Percentiles rank a stretch among this genome's conserved stretches.
These are phyloP conservation scores for Camellia japonica DNA, from an alignment of 148 eudicot species.

Conservation along the genomic window DNA sequence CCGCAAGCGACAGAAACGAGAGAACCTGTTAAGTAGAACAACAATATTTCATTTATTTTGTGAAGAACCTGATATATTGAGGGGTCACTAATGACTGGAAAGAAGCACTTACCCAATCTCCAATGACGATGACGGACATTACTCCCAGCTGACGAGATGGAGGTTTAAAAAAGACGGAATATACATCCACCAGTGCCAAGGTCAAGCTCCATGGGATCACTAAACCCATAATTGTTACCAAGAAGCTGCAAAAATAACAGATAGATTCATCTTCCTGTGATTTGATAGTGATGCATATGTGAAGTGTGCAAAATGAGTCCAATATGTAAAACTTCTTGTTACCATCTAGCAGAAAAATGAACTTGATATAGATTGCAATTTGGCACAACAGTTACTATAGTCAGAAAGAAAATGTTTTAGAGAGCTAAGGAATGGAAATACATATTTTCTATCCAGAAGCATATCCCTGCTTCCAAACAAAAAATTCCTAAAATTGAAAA, in stretches of 20 bases:
- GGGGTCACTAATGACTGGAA: neutral
- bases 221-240: constrained; percentile 87
- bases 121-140: constrained; percentile 52
- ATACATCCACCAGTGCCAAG: constrained; percentile 68
- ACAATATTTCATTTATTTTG: neutral
- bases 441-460: neutral
- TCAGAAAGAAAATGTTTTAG: neutral
- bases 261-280: neutral
- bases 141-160: constrained; percentile 64
- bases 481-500: neutral
- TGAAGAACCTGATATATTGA: neutral
- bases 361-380: too few relatives aligned
- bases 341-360: neutral
- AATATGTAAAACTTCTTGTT: neutral
- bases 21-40: constrained; percentile 49
- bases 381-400: too few relatives aligned
- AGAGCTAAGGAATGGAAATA: neutral
- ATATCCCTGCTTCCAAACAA: neutral
- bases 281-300: neutral
- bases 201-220: constrained; percentile 95
- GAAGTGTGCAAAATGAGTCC: neutral
- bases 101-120: constrained; percentile 71
- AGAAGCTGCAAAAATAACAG: constrained; percentile 55
- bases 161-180: constrained; percentile 56
- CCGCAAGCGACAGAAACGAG: constrained; percentile 78